Base-by-base conservation (phyloP, 768 basidiomycete species). In the Neoboletus subvelutipes region DNA sequence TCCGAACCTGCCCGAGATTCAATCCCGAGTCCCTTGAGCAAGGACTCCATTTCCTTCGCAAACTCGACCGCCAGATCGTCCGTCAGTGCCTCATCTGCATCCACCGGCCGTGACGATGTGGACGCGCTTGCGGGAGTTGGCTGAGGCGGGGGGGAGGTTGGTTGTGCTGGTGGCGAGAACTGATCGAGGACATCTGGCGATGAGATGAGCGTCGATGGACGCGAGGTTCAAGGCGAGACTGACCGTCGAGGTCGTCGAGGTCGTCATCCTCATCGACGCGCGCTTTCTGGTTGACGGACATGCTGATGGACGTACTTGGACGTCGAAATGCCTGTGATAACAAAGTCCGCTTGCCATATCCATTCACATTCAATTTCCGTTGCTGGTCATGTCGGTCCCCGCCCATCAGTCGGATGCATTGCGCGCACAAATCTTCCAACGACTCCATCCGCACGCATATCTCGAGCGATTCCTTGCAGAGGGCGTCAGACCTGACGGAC, bases 401-500 rank as follows among this genome's bases (percentile, higher is more conserved):
- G 22, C 13, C 7, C 46, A n/a, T 15, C 50, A 50, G n/a, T 50
- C 64, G n/a, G 71, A 73, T 37, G 43, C 62, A 11, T 56, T 67
- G 33, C 71, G 71, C 62, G 57, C 71, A 1, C 70, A 71, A 37
- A 84, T 87, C 33, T 95, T 95, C 74, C 90, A 93, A 64, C 86
- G 93, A 15, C 80, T 99, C 0, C 94, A 98, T 65, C 96, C 97
- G 2, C 82, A 83, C 33, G 81, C 85, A 5, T 98, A 98, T 70
- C 84, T 98, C 45, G 87, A 92, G 63, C 82, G 89, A 8, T 98
- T 97, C 66, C 74, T 98, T 18, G 76, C 81, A 2, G 87, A 96
- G 67, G 77, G 83, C 9, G 78, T 89, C 54, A 74, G 97, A 52
- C 92, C 94, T 0, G 94, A 98, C 69, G 93, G 93, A 12, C 80